A percentile compares a stretch with the other conserved stretches of the same genome.
Conservation (phyloP, 192 early-diverging fungal species). For the Backusella mclennaniae region DNA sequence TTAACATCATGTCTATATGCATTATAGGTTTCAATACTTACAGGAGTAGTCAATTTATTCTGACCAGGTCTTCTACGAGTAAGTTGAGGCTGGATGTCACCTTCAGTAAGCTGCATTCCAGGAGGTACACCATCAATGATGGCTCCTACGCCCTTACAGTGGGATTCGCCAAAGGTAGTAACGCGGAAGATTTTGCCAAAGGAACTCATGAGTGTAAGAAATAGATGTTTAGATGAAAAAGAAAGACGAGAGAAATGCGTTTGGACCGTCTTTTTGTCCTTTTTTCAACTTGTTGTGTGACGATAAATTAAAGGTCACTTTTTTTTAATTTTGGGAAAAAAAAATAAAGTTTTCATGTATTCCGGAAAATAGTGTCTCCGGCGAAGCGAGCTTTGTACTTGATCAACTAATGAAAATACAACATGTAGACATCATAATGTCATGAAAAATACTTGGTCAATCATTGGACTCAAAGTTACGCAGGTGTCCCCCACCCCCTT, state of each 20-base stretch:
- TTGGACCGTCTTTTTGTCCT: neutral
- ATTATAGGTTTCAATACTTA: constrained; percentile 32
- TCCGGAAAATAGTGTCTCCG: neutral
- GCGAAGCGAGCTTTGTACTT: too few relatives aligned
- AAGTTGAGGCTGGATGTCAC: constrained; percentile 90
- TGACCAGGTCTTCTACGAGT: constrained; percentile 93
- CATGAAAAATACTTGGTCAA: too few relatives aligned
- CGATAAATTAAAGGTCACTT: neutral
- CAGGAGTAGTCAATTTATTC: constrained; percentile 92
- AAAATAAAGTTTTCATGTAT: neutral
- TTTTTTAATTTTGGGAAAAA: neutral
- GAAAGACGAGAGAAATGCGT: neutral
- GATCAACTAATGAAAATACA: too few relatives aligned
- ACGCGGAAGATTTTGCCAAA: constrained; percentile 85
- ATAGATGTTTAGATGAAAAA: neutral
- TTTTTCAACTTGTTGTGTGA: neutral
- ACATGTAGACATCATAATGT: too few relatives aligned
- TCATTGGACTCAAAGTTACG: too few relatives aligned
- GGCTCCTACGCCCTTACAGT: constrained; percentile 96
- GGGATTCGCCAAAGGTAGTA: constrained; percentile 96
- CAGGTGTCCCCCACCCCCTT: too few relatives aligned
- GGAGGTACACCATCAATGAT: constrained; percentile 96
- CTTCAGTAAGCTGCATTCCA: constrained; percentile 85
- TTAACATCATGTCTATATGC: neutral
- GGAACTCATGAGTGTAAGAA: constrained; percentile 61